phyloP scores from a whole-genome alignment of 2,329 filamentous ascomycete species.

The Cladosporium sphaerospermum region DNA sequence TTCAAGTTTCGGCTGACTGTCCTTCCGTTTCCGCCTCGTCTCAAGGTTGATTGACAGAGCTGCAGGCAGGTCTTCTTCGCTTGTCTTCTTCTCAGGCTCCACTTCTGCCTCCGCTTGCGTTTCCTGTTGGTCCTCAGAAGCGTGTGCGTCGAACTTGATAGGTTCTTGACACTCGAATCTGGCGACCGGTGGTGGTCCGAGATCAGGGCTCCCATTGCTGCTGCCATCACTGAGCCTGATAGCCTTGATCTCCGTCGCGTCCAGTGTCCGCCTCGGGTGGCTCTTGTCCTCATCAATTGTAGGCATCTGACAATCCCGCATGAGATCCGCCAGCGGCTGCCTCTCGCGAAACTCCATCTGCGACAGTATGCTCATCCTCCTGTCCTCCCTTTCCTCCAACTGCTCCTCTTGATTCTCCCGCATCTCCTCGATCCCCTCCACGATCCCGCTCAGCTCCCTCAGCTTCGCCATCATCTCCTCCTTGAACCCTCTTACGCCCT shows the following conservation, averaged over 20 bases:
- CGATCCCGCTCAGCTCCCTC: constrained; percentile 60
- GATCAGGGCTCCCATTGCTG: constrained; percentile 58
- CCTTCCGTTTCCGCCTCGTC: constrained; percentile 47
- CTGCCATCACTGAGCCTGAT: constrained; percentile 46
- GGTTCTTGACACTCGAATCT: constrained; percentile 47
- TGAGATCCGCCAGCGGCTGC: constrained; percentile 26
- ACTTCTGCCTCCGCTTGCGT: constrained; percentile 8
- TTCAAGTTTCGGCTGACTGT: constrained; percentile 42
- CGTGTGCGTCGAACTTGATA: constrained; percentile 37
- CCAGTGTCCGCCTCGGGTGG: constrained; percentile 62
- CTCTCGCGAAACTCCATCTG: constrained; percentile 25
- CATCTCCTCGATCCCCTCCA: constrained; percentile 55
- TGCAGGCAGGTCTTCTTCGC: constrained; percentile 30
- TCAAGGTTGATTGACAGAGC: constrained; percentile 44
- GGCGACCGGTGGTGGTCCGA: constrained; percentile 53
- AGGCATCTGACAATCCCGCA: constrained; percentile 44
- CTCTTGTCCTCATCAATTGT: constrained; percentile 65
- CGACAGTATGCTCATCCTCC: constrained; percentile 12
- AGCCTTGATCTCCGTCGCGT: constrained; percentile 51
- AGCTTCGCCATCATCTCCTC: constrained; percentile 66
- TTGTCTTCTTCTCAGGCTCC: constrained; percentile 12
- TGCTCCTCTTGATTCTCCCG: constrained; percentile 15
- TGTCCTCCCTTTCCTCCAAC: constrained; percentile 13
- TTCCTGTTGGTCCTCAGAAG: constrained; percentile 15
- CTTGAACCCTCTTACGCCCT: constrained; percentile 64